Evolutionary conservation across 2,329 filamentous ascomycete species (phyloP), one percentile per base, ranked within the genome.

Genomic region (Phoma sp.): DNA sequence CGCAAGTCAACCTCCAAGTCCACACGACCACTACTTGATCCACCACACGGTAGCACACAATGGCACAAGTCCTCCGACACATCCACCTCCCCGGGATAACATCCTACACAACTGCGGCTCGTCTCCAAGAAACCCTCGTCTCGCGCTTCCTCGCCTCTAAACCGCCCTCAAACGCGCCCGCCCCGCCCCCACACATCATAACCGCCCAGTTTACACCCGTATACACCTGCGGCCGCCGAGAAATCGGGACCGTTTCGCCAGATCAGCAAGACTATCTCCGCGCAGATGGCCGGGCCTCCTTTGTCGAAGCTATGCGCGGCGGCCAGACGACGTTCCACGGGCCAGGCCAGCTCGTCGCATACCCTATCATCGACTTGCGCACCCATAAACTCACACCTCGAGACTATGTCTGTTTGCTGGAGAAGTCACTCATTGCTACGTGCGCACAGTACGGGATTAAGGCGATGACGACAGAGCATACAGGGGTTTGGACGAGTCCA

Each of bases 311-410:
- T 11, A 83, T 86, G n/a, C 87, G 95, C 49, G 95, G 95, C 57
- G 95, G 95, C 0, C 86, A 96, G 61, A 93, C 91, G 0, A 98
- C 95, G 2, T 98, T 96, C 78, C 95, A 99, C 72, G 95, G 93
- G 0, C 95, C 93, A 0, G 93, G 93, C 0, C 95, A 99, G 73
- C 78, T 96, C 43, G 90, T 97, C 32, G 86, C 93, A n/a, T 99
- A 96, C 80, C 91, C 93, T 3, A 85, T 97, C 45, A 73, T 96
- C n/a, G 91, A 96, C 73, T 82, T 98, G 52, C 85, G 85, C 49
- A 81, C 83, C 9, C 83, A 91, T 61, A 77, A 78, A 0, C 78
- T 95, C 18, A 87, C 84, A 4, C 88, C 95, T 10, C 80, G 90
- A 14, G 85, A 84, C 57, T 96, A 96, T 75, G 89, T 96, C 5